These are phyloP conservation scores for Coffea canephora DNA, from an alignment of 257 asterid genomes.

Conservation along the genomic window DNA sequence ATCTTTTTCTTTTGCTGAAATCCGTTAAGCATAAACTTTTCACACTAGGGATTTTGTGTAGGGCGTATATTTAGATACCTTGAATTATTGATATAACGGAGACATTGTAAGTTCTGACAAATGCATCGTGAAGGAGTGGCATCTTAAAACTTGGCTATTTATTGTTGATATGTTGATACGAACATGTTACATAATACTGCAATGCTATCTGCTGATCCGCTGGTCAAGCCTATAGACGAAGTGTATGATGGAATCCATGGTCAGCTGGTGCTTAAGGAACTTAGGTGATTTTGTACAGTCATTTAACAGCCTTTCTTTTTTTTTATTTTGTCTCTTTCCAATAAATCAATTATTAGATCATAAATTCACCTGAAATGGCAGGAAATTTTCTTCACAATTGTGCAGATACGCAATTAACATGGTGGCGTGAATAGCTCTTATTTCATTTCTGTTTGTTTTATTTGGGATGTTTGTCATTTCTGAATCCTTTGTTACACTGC, in stretches of 20 bases:
- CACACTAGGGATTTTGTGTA: neutral
- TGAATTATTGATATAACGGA: neutral
- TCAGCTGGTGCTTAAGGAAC: too few relatives aligned
- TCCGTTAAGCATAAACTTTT: neutral
- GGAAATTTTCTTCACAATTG: neutral
- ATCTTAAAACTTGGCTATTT: neutral
- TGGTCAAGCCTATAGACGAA: neutral
- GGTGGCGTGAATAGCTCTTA: neutral
- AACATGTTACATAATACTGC: neutral
- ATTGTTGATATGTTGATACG: neutral
- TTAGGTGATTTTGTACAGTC: too few relatives aligned
- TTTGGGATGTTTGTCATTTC: neutral
- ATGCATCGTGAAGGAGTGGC: neutral
- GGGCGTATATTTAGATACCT: neutral
- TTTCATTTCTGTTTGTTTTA: neutral
- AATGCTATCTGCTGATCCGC: neutral
- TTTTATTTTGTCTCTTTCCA: too few relatives aligned
- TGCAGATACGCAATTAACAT: neutral
- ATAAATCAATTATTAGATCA: neutral
- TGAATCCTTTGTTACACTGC: too few relatives aligned
- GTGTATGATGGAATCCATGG: neutral
- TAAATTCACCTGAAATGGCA: neutral
- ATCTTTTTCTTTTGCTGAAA: conserved; percentile 17
- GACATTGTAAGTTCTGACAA: neutral
- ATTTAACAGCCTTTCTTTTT: neutral